Evolutionary conservation across 768 basidiomycete species (phyloP), one percentile per base, ranked within the genome.

Genomic region (Hydnum rufescens): DNA sequence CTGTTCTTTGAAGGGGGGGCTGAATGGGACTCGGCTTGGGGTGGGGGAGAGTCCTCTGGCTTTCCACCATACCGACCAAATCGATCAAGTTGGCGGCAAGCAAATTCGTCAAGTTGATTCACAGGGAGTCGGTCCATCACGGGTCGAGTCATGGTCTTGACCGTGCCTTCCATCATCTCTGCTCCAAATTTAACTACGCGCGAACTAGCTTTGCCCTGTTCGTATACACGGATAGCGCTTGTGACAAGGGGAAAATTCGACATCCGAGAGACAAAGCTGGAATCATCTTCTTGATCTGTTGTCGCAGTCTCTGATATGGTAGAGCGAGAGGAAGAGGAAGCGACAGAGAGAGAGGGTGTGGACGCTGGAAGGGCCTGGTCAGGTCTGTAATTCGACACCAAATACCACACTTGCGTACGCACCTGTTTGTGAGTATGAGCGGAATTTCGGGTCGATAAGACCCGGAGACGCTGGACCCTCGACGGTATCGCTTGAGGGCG

Each of bases 171-270:
- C 66, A 88, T 74, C 74, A 88, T 81, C 64, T 82, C 80, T 18
- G 82, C 85, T 48, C 87, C 83, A 55, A 85, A 86, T 71, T 89
- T 87, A 57, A 90, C 83, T 43, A 89, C 82, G 32, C 82, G 69
- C 5, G 84, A 87, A 57, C 75, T 77, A 4, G 81, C 82, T 64
- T 89, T 90, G 42, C 80, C 78, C 19, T 84, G 77, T 61, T 88
- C 85, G 58, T 88, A 88, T 0, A 74, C 78, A 6, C 77, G 66
- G 18, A 88, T 60, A 1, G 83, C 86, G 22, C 75, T 73, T 57
- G 76, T 76, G 5, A 89, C 77, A 49, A 86, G 68, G 0, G 86
- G 86, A 5, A 87, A 55, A 54, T 70, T 74, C 1, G 82, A 74
- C 58, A 87, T 74, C 42, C 85, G 66, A 32, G 72, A 67, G 3